These are phyloP conservation scores for Rhodotorula sp. DNA, from an alignment of 1,284 basidiomycete species.

Conservation along the genomic window DNA sequence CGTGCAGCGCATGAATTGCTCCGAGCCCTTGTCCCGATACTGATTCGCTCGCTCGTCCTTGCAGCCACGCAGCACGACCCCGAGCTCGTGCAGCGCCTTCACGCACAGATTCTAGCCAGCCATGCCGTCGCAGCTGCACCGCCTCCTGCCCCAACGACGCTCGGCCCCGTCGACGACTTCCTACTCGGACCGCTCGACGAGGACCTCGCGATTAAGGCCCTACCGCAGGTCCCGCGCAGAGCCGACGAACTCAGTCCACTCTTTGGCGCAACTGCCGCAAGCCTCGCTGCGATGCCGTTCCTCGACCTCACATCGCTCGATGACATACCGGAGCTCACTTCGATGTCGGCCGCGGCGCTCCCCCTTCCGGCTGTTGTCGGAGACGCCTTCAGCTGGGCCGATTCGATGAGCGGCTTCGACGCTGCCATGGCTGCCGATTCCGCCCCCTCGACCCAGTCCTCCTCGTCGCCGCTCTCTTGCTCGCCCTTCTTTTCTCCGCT, in stretches of 20 bases:
- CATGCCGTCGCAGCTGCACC: background rate
- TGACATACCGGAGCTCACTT: background rate
- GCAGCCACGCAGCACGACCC: background rate
- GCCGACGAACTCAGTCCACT: background rate
- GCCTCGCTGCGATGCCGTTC: background rate
- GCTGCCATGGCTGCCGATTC: background rate
- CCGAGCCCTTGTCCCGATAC: background rate
- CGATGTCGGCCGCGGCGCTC: background rate
- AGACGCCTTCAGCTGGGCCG: background rate
- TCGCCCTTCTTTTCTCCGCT: background rate
- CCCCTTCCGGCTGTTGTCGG: background rate
- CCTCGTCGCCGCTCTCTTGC: background rate
- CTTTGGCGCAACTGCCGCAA: background rate
- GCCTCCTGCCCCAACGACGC: background rate
- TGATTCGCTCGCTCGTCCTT: background rate
- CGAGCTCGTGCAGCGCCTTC: background rate
- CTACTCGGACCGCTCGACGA: background rate
- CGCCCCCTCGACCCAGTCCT: background rate
- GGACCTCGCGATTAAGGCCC: background rate
- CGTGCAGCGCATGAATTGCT: rapidly evolving
- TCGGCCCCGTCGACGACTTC: background rate
- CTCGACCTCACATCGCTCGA: background rate
- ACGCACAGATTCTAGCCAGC: background rate
- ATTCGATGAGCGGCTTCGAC: background rate
- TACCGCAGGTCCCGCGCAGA: background rate